Conservation (phyloP, 2,329 filamentous ascomycete genomes). For the Alternaria gansuensis region DNA sequence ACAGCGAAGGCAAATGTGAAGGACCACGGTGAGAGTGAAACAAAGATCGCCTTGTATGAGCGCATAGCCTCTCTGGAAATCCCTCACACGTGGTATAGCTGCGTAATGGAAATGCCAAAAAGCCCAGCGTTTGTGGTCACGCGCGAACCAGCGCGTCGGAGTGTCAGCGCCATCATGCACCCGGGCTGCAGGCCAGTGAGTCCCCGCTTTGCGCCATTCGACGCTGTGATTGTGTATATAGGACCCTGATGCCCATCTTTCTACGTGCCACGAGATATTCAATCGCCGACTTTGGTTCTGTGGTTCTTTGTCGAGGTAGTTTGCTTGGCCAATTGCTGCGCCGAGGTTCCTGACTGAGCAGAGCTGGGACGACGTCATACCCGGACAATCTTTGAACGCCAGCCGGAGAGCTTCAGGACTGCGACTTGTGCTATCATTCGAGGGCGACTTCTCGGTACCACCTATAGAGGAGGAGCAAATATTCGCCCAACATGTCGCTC, state of each 20-base stretch:
- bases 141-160: constrained; percentile 30
- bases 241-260: constrained; percentile 20
- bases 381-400: constrained; percentile 11
- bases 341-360: constrained; percentile 8
- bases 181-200: constrained; percentile 19
- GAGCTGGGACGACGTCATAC: constrained; percentile 24
- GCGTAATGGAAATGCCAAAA: constrained; percentile 22
- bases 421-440: background rate
- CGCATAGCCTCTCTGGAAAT: constrained; percentile 1
- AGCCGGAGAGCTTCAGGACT: background rate
- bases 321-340: constrained; percentile 18
- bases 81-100: constrained; percentile 18
- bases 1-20: constrained; percentile 1
- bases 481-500: constrained; percentile 49
- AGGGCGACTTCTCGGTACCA: background rate
- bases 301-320: constrained; percentile 1
- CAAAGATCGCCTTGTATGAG: background rate
- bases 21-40: background rate
- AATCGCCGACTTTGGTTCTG: background rate
- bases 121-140: constrained; percentile 32
- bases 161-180: constrained; percentile 24
- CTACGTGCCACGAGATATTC: constrained; percentile 1
- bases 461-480: background rate
- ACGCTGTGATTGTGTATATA: constrained; percentile 25
- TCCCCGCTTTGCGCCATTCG: constrained; percentile 30